Evolutionary conservation across 495 filamentous ascomycete genomes (phyloP).

Genomic region (Penicillium coprophilum): DNA sequence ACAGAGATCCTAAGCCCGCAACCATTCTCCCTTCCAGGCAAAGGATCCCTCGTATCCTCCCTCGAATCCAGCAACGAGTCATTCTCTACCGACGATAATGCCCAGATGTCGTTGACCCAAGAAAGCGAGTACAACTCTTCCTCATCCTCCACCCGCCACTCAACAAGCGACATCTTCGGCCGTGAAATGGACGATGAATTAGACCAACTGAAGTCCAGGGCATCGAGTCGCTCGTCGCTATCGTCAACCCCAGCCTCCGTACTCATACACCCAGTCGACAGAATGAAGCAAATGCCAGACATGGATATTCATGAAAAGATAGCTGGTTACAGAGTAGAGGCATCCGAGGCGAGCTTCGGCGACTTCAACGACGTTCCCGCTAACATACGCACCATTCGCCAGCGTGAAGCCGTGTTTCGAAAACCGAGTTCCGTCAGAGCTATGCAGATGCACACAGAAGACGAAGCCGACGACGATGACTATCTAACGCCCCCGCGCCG

Average conservation of each 20-base stretch:
- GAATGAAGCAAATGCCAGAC: constrained; percentile 18
- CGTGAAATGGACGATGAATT: constrained; percentile 36
- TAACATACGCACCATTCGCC: constrained; percentile 31
- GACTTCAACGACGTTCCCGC: constrained; percentile 22
- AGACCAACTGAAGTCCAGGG: constrained; percentile 31
- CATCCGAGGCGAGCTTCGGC: constrained; percentile 25
- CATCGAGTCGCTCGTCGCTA: constrained; percentile 46
- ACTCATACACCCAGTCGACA: constrained; percentile 31
- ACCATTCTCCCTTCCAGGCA: constrained; percentile 20
- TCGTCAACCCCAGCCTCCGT: constrained; percentile 45
- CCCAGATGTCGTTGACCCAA: constrained; percentile 24
- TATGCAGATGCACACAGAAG: constrained; percentile 70
- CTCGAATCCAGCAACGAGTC: constrained; percentile 24
- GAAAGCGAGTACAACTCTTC: constrained; percentile 41
- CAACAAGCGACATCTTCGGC: constrained; percentile 32
- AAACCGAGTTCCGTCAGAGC: constrained; percentile 74
- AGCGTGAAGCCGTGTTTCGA: constrained; percentile 54
- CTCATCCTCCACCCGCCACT: constrained; percentile 37
- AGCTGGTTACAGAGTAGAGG: constrained; percentile 26
- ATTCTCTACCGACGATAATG: constrained; percentile 24
- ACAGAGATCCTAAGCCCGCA: constrained; percentile 30
- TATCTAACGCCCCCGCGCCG: constrained; percentile 39
- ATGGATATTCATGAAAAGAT: constrained; percentile 23
- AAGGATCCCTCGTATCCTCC: constrained; percentile 22
- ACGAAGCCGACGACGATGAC: constrained; percentile 43